Evolutionary conservation across 2,329 filamentous ascomycete species (phyloP).

Genomic region (Ophiosphaerella korrae): DNA sequence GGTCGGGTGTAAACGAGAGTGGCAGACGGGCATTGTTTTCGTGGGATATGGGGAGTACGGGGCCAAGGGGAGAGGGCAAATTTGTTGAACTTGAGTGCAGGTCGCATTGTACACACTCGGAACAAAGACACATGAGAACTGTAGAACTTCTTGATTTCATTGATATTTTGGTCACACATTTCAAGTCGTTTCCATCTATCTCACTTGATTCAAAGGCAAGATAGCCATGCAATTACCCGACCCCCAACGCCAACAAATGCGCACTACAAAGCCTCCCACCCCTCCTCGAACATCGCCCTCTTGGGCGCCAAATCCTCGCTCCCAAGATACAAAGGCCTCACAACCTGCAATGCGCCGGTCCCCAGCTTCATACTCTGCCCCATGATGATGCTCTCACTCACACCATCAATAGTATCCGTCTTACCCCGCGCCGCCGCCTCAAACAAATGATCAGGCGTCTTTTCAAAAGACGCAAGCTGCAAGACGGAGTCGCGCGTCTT

Average conservation of each 20-base stretch:
- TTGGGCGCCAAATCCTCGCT: constrained; percentile 30
- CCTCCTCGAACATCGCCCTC: constrained; percentile 44
- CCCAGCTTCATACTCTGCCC: constrained; percentile 92
- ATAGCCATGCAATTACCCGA: background rate
- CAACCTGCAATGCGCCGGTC: constrained; percentile 89
- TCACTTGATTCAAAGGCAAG: background rate
- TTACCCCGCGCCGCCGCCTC: constrained; percentile 93
- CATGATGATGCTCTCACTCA: constrained; percentile 97
- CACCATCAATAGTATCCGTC: constrained; percentile 88
- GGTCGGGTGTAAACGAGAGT: too few relatives aligned
- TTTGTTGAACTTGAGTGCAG: too few relatives aligned
- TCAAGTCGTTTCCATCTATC: background rate
- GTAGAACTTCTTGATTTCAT: too few relatives aligned
- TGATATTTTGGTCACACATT: too few relatives aligned
- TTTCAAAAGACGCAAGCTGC: constrained; percentile 94
- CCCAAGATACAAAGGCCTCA: constrained; percentile 64
- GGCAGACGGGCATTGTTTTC: too few relatives aligned
- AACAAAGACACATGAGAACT: too few relatives aligned
- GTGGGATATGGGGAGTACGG: too few relatives aligned
- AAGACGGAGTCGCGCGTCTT: constrained; percentile 96
- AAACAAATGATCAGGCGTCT: constrained; percentile 96
- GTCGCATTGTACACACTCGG: too few relatives aligned
- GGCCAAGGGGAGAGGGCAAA: too few relatives aligned
- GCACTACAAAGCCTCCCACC: constrained; percentile 39
- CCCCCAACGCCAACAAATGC: background rate